A percentile compares a stretch with the other conserved stretches of the same genome.
These are phyloP conservation scores for Kluyveromyces lactis DNA, from an alignment of 805 yeast genomes.

Conservation along the genomic window DNA sequence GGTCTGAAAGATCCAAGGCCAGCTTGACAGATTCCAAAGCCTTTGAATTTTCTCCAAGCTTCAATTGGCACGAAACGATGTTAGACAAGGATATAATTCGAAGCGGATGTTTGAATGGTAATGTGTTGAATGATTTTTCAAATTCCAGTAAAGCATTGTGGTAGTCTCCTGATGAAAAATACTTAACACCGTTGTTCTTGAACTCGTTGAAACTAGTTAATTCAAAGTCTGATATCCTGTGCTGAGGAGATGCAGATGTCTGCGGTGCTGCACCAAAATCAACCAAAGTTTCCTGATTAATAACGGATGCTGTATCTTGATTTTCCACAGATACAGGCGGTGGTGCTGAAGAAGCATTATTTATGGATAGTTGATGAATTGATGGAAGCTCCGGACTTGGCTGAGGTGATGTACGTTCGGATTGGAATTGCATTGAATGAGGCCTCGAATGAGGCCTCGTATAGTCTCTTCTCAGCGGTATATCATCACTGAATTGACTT, in stretches of 20 bases:
- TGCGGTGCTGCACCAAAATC: constrained; percentile 14
- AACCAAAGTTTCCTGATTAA: constrained; percentile 7
- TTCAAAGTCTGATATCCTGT: constrained; percentile 21
- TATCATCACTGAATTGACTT: no score
- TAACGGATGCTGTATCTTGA: background rate
- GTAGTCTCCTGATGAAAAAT: constrained; percentile 80
- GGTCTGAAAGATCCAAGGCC: constrained; percentile 30
- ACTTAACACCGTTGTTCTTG: constrained; percentile 48
- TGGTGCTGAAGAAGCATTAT: no score
- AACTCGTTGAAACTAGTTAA: constrained; percentile 35
- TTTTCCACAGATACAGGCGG: background rate
- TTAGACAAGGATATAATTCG: constrained; percentile 68
- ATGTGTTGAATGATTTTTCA: constrained; percentile 41
- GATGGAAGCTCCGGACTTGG: no score
- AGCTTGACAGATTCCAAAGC: constrained; percentile 24
- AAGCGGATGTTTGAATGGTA: constrained; percentile 59
- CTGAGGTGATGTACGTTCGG: no score
- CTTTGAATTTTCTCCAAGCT: constrained; percentile 55
- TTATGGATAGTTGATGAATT: no score
- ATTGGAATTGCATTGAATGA: background rate
- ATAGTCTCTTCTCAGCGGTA: no score
- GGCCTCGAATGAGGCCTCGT: background rate
- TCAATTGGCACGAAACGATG: constrained; percentile 56
- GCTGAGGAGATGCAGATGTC: background rate
- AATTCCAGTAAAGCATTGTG: constrained; percentile 54